phyloP scores from a whole-genome alignment of 2,329 filamentous ascomycete genomes.

The Aureobasidium sp. region DNA sequence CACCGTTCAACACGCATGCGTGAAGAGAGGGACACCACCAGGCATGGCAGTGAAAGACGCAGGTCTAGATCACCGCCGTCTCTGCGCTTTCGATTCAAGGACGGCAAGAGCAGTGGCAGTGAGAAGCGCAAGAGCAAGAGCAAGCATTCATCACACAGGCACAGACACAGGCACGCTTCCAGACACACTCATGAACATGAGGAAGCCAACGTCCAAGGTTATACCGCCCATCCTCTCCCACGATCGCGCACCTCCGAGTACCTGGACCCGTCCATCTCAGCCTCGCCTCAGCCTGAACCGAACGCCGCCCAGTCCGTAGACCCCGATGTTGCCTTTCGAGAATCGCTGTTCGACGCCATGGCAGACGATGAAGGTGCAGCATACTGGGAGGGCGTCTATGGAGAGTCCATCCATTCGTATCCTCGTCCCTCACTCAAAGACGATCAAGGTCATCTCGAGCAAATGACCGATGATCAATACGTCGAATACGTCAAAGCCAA shows the following conservation, averaged over 20 bases:
- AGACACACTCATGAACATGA: neutral
- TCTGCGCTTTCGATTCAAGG: slow-evolving; percentile 11
- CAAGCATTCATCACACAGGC: slow-evolving; percentile 2
- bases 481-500: slow-evolving; percentile 70
- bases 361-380: slow-evolving; percentile 92
- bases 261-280: slow-evolving; percentile 11
- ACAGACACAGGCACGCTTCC: neutral
- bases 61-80: slow-evolving; percentile 2
- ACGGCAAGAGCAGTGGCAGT: neutral
- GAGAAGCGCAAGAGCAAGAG: neutral
- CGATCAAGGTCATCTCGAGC: slow-evolving; percentile 54
- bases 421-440: slow-evolving; percentile 53
- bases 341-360: slow-evolving; percentile 92
- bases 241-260: neutral
- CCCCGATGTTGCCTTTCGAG: slow-evolving; percentile 71
- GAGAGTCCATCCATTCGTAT: slow-evolving; percentile 84
- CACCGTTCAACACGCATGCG: slow-evolving; percentile 12
- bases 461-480: slow-evolving; percentile 91
- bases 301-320: slow-evolving; percentile 36
- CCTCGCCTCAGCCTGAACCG: neutral
- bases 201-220: slow-evolving; percentile 6
- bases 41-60: neutral
- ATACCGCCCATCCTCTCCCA: slow-evolving; percentile 14
- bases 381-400: slow-evolving; percentile 96
- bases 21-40: neutral